phyloP scores from a whole-genome alignment of 169 alveolate species.

The Plasmodium knowlesi region DNA sequence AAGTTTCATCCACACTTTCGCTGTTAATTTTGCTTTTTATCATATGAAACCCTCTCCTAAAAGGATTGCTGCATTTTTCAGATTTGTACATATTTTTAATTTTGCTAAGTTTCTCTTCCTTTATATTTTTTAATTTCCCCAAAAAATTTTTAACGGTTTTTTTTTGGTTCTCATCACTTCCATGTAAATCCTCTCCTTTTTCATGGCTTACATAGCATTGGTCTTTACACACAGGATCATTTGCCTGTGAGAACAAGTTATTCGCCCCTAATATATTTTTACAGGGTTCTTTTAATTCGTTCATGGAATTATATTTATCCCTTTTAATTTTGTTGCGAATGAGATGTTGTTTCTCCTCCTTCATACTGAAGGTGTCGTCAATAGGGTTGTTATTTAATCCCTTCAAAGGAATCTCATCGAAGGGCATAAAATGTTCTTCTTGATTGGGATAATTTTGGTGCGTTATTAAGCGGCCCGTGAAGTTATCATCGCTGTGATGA shows the following conservation, averaged over 20 bases:
- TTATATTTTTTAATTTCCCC: conserved; percentile 48
- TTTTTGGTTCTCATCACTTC: conserved; percentile 4
- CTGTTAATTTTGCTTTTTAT: conserved; percentile 23
- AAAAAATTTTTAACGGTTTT: neutral
- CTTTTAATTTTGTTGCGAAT: neutral
- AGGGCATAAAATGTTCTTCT: neutral
- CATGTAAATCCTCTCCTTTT: neutral
- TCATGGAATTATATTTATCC: conserved; percentile 2
- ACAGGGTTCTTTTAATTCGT: neutral
- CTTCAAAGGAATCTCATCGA: neutral
- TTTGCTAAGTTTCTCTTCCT: conserved; percentile 59
- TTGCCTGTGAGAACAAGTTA: conserved; percentile 10
- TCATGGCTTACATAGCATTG: neutral
- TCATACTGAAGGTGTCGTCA: neutral
- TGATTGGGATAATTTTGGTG: neutral
- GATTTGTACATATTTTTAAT: conserved; percentile 65
- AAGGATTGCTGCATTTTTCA: conserved; percentile 17
- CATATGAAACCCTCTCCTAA: conserved; percentile 38
- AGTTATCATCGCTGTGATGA: neutral
- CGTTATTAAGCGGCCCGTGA: neutral
- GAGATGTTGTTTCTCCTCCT: neutral
- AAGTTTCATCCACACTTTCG: neutral
- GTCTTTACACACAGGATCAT: neutral
- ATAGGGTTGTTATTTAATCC: neutral
- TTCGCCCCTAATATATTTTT: neutral